Evolutionary conservation across 139 green algal genomes (phyloP), one percentile per base, ranked within the genome.

Genomic region (Pseudopediastrum boryanum): DNA sequence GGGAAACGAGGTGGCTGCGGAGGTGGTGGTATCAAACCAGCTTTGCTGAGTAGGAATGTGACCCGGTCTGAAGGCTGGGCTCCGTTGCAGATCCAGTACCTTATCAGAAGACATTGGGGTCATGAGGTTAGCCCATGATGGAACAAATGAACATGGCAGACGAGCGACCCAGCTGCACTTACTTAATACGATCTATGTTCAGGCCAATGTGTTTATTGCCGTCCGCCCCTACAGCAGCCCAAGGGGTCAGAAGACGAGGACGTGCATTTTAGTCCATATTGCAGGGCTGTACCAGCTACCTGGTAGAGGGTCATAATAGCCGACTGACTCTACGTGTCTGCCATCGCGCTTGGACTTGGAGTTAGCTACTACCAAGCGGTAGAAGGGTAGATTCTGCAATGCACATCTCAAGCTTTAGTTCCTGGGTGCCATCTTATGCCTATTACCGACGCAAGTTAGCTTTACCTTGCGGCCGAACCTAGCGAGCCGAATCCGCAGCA

Each of bases 21-120:
- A 7, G 80, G 73, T 25, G 23, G 50, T 21, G 80, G 80, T 56
- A 96, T 91, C 4, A 97, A 66, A 5, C 90, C 91, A 46, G 87
- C 91, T 46, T 88, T 84, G 1, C 89, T 88, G n/a, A 97, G 77
- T 46, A 97, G 67, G 9, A 78, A 68, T 4, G 82, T 88, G 13
- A 97, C 93, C 16, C 89, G 89, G 8, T 90, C 71, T 4, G 87
- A 92, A 0, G 93, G 93, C 84, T 97, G 89, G 0, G 93, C 93
- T 3, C 93, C 93, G 23, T 94, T 85, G 9, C 87, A 93, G 61
- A 97, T 79, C 93, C 93, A 97, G 66, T 96, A 97, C 82, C 85
- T 93, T 76, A n/a, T 51, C 33, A 1, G 39, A 39, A 71, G 4
- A n/a, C n/a, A n/a, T n/a, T n/a, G n/a, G n/a, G n/a, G n/a, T n/a